phyloP scores from a whole-genome alignment of 768 basidiomycete species.

The Termitomyces sp. region DNA sequence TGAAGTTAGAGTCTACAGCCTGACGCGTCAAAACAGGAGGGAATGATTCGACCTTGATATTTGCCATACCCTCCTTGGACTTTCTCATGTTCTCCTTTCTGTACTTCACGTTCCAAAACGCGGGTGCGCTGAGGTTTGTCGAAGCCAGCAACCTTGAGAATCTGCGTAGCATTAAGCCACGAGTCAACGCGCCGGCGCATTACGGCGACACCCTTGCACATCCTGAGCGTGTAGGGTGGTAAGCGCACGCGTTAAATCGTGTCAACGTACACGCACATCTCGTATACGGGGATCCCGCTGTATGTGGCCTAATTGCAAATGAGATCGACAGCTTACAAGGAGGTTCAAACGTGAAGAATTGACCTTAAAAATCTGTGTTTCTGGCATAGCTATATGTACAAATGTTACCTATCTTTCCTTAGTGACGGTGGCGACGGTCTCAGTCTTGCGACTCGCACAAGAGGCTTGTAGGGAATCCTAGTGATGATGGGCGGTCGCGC shows the following conservation, averaged over 20 bases:
- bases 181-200: conserved; percentile 96
- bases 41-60: conserved; percentile 77
- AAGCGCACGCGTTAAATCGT: conserved; percentile 29
- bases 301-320: conserved; percentile 67
- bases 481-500: conserved; percentile 20
- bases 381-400: conserved; percentile 49
- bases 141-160: conserved; percentile 97
- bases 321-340: conserved; percentile 16
- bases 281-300: conserved; percentile 89
- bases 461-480: conserved; percentile 4
- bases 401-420: not conserved
- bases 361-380: conserved; percentile 87
- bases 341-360: conserved; percentile 15
- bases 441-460: not conserved
- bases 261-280: conserved; percentile 61
- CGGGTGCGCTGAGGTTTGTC: conserved; percentile 98
- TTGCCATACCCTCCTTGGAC: conserved; percentile 99
- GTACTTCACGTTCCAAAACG: conserved; percentile 95
- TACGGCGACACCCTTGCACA: conserved; percentile 93
- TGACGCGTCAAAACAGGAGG: conserved; percentile 9
- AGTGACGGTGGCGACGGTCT: not conserved
- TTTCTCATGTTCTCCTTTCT: conserved; percentile 98
- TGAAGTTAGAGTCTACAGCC: conserved; percentile 4
- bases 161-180: conserved; percentile 99
- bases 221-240: conserved; percentile 53